Evolutionary conservation across 1,284 basidiomycete genomes (phyloP).

Genomic region (Fomitopsis schrenkii): DNA sequence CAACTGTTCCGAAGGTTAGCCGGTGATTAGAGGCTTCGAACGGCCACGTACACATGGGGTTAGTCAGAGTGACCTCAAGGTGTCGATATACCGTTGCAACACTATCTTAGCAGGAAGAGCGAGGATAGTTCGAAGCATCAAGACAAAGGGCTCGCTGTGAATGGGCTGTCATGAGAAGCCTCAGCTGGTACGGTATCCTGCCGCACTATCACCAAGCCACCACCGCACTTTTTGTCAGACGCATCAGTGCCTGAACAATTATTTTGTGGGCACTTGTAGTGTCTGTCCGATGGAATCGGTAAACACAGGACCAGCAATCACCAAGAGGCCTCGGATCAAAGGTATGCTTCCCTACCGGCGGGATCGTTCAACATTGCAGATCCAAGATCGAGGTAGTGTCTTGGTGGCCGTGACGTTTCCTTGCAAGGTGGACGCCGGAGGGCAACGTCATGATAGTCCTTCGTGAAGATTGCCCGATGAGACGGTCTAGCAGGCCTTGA

Average conservation of each 20-base stretch:
- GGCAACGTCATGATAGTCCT: neutral
- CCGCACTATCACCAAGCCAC: neutral
- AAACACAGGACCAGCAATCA: neutral
- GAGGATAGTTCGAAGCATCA: neutral
- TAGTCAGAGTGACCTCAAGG: neutral
- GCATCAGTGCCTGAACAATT: neutral
- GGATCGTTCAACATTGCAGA: neutral
- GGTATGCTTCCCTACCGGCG: neutral
- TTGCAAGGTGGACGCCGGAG: too few species aligned
- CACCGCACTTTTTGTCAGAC: neutral
- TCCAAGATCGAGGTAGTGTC: neutral
- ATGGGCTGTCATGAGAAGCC: neutral
- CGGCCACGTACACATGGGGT: neutral
- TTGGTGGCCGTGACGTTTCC: neutral
- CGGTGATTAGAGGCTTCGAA: neutral
- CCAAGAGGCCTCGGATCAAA: neutral
- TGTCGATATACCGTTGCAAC: neutral
- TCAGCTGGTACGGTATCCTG: neutral
- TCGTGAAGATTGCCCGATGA: neutral
- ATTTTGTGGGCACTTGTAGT: neutral
- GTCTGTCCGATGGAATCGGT: neutral
- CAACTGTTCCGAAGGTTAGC: neutral
- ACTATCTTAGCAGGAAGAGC: neutral
- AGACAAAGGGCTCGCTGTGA: neutral
- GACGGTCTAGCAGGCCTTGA: neutral